A percentile compares a stretch with the other conserved stretches of the same genome.
These are phyloP conservation scores for Moringa oleifera DNA, from an alignment of 345 rosid species.

Conservation along the genomic window DNA sequence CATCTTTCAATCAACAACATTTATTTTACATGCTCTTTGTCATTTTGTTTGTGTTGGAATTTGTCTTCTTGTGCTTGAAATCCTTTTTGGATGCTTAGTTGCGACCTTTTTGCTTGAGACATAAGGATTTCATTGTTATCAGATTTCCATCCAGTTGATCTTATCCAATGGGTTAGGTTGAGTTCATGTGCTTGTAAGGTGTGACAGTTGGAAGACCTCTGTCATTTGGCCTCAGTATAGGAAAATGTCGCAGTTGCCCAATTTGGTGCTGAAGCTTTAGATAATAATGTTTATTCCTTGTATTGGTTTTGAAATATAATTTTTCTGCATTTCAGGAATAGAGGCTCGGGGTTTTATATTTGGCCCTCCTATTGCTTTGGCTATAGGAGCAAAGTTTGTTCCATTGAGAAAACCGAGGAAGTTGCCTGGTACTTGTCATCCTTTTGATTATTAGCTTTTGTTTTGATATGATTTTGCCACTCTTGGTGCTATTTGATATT, in stretches of 20 bases:
- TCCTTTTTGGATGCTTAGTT: slow-evolving; percentile 13
- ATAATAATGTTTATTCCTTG: neutral
- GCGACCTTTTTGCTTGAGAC: slow-evolving; percentile 5
- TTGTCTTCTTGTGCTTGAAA: slow-evolving; percentile 33
- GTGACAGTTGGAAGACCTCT: neutral
- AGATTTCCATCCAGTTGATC: slow-evolving; percentile 4
- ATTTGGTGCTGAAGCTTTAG: neutral
- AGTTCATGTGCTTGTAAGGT: slow-evolving; percentile 13
- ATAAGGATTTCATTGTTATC: slow-evolving; percentile 16
- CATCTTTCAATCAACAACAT: neutral
- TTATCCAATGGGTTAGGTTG: slow-evolving; percentile 14
- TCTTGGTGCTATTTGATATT: neutral
- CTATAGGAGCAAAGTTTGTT: slow-evolving; percentile 96
- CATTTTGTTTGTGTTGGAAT: slow-evolving; percentile 18
- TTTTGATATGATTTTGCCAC: neutral
- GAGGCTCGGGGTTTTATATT: slow-evolving; percentile 97
- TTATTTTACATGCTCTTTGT: slow-evolving; percentile 20
- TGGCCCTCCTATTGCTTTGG: slow-evolving; percentile 95
- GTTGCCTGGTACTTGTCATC: slow-evolving; percentile 59
- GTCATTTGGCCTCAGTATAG: neutral
- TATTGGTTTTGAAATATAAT: neutral
- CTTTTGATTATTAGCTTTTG: neutral
- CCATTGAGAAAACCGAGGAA: slow-evolving; percentile 91
- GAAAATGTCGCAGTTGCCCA: neutral
- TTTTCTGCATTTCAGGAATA: slow-evolving; percentile 48